Conservation (phyloP, 805 yeast species). For the Pichia insulana region DNA sequence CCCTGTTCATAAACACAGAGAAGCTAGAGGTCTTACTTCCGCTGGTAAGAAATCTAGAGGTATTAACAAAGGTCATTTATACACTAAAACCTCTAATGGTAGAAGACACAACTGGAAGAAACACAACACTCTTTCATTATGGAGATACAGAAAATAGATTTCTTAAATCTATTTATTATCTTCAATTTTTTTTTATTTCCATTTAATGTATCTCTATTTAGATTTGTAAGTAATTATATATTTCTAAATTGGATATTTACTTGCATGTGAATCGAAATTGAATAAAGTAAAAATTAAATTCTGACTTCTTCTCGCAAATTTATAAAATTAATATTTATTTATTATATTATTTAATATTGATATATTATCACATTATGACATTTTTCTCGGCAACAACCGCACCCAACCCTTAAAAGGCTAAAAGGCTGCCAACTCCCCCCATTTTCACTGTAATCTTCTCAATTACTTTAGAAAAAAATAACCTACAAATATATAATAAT, state of each 20-base stretch:
- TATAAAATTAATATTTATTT: too few relatives aligned
- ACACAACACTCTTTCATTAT: constrained; percentile 95
- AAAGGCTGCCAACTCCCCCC: not conserved
- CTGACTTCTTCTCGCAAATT: not conserved
- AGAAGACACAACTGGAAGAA: constrained; percentile 99
- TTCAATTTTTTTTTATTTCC: not conserved
- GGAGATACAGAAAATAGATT: constrained; percentile 94
- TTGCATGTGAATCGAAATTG: too few relatives aligned
- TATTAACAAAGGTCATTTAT: constrained; percentile 99
- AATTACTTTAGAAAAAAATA: too few relatives aligned
- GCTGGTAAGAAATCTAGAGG: constrained; percentile 99
- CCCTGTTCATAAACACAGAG: constrained; percentile 99
- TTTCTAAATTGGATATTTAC: too few relatives aligned
- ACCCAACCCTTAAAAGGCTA: not conserved
- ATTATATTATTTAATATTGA: not conserved
- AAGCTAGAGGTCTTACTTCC: constrained; percentile 96
- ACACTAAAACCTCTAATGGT: constrained; percentile 97
- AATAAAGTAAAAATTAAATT: too few relatives aligned
- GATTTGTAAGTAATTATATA: not conserved
- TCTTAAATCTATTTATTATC: not conserved
- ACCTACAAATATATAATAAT: too few relatives aligned
- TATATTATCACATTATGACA: not conserved
- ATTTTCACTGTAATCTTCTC: too few relatives aligned
- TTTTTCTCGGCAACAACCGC: not conserved
- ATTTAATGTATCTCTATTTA: not conserved